Percentiles rank a stretch among this genome's conserved stretches.
Evolutionary conservation across 1,139 yeast genomes (phyloP).

Genomic region (Lodderomyces metapsilosis): DNA sequence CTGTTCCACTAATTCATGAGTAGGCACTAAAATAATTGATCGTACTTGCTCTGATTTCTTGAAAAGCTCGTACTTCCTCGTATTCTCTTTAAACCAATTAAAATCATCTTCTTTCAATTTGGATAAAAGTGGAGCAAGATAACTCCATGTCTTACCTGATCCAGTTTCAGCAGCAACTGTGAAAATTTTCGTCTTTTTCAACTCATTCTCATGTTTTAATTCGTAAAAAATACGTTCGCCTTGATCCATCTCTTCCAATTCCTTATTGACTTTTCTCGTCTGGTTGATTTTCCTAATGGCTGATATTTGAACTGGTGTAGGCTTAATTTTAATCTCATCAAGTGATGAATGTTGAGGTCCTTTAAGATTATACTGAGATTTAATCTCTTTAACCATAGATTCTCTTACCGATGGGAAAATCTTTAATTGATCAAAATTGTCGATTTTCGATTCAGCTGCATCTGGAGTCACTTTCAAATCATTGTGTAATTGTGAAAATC

Average conservation of each 20-base stretch:
- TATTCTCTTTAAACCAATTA: constrained; percentile 24
- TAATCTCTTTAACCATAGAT: constrained; percentile 60
- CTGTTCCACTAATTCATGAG: constrained; percentile 85
- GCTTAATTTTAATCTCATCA: constrained; percentile 32
- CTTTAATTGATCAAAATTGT: constrained; percentile 61
- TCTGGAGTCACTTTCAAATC: constrained; percentile 16
- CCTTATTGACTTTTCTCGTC: constrained; percentile 22
- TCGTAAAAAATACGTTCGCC: constrained; percentile 25
- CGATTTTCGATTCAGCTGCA: constrained; percentile 37
- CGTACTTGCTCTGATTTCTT: constrained; percentile 48
- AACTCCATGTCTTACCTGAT: constrained; percentile 93
- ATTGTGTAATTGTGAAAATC: constrained; percentile 25
- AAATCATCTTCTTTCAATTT: constrained; percentile 59
- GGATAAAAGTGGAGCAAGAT: constrained; percentile 71
- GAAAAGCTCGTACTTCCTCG: constrained; percentile 29
- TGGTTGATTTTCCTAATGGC: constrained; percentile 45
- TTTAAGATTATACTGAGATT: constrained; percentile 42
- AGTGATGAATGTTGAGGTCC: constrained; percentile 34
- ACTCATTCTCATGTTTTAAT: constrained; percentile 30
- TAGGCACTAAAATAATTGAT: constrained; percentile 77
- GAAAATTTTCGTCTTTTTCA: constrained; percentile 54
- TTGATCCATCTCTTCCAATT: constrained; percentile 23
- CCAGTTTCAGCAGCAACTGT: constrained; percentile 96
- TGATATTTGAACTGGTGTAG: constrained; percentile 46
- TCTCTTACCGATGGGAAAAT: constrained; percentile 67